phyloP scores from a whole-genome alignment of 306 rosid genomes.

The Comarum palustre region DNA sequence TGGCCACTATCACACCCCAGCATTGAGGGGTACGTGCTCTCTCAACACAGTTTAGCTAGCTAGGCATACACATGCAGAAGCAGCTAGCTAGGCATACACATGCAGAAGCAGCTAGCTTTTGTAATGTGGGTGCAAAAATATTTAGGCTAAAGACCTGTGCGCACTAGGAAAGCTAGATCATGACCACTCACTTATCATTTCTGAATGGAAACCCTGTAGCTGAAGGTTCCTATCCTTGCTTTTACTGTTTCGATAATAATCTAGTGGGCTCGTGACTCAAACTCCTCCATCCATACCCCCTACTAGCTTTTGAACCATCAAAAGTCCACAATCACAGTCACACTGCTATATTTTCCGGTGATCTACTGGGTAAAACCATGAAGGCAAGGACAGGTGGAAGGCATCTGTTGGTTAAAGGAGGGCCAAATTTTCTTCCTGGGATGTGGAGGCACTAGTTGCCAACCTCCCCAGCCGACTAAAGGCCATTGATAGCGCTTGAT shows the following conservation, averaged over 20 bases:
- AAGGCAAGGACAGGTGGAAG: conserved; percentile 13
- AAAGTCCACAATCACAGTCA: conserved; percentile 1
- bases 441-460: conserved; percentile 13
- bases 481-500: conserved; percentile 18
- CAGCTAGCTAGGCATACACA: not conserved
- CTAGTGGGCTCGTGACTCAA: conserved; percentile 30
- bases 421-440: not conserved
- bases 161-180: conserved; percentile 1
- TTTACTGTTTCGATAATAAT: conserved; percentile 17
- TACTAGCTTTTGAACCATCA: conserved; percentile 22
- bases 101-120: not conserved
- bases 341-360: conserved; percentile 3
- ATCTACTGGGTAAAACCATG: not conserved
- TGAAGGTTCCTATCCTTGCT: not conserved
- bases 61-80: not conserved
- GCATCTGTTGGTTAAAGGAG: not conserved
- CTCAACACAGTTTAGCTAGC: not conserved
- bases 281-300: not conserved
- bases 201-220: not conserved
- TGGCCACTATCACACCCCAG: not conserved
- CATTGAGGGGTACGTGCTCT: not conserved
- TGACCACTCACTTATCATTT: not conserved
- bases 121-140: not conserved
- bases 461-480: conserved; percentile 20
- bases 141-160: not conserved